Evolutionary conservation across 2,329 filamentous ascomycete species (phyloP).

Genomic region (Calcarisporium arbuscula): DNA sequence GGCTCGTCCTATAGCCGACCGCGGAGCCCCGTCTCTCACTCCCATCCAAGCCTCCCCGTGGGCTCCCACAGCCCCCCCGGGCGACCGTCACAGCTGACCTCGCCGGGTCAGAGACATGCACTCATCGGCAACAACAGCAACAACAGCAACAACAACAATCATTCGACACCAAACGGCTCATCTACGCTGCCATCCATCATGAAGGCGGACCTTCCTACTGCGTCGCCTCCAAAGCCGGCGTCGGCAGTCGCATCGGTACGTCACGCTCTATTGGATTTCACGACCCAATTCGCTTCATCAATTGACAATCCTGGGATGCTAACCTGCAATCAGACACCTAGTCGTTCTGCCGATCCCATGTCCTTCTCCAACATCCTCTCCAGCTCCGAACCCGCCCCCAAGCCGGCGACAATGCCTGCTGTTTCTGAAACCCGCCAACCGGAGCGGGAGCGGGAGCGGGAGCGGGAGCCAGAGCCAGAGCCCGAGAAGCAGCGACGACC

Average conservation of each 20-base stretch:
- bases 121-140: conserved; percentile 29
- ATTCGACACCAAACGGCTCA: conserved; percentile 33
- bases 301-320: not conserved
- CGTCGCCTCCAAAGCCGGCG: conserved; percentile 33
- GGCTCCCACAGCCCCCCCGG: conserved; percentile 38
- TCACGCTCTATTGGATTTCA: conserved; percentile 19
- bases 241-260: conserved; percentile 27
- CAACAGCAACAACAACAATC: conserved; percentile 28
- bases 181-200: conserved; percentile 28
- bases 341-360: conserved; percentile 79
- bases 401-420: conserved; percentile 31
- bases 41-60: conserved; percentile 37
- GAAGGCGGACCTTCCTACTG: conserved; percentile 33
- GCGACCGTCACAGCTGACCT: conserved; percentile 36
- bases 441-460: too few relatives aligned
- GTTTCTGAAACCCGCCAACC: too few relatives aligned
- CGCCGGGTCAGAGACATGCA: conserved; percentile 41
- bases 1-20: conserved; percentile 36
- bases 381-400: conserved; percentile 60
- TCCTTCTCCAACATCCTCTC: conserved; percentile 93
- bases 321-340: conserved; percentile 51
- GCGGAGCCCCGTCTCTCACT: conserved; percentile 44
- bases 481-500: conserved; percentile 8
- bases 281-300: conserved; percentile 6
- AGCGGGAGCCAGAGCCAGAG: conserved; percentile 4